Evolutionary conservation across 257 asterid genomes (phyloP).

Genomic region (Solanum arcanum): DNA sequence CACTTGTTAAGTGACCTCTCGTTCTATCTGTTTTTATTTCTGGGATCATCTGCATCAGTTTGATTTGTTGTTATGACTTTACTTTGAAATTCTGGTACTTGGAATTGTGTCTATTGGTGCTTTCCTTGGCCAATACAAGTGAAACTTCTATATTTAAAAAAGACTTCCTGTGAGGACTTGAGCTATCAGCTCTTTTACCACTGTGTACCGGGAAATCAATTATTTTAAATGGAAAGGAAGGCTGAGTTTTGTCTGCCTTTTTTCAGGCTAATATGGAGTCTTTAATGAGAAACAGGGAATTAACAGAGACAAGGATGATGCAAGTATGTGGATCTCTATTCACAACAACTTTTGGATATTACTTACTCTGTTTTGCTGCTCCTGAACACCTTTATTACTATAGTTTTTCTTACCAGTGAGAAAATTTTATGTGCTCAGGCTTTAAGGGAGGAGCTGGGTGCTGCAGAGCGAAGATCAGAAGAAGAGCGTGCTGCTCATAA

Average conservation of each 20-base stretch:
- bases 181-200: not conserved
- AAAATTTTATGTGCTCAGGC: slow-evolving; percentile 40
- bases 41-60: not conserved
- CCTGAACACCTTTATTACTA: not conserved
- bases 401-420: not conserved
- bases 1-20: not conserved
- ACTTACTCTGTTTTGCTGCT: not conserved
- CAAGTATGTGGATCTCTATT: slow-evolving; percentile 51
- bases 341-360: not conserved
- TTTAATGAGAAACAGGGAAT: slow-evolving; percentile 87
- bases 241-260: not conserved
- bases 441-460: slow-evolving; percentile 79
- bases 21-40: not conserved
- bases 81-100: not conserved
- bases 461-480: slow-evolving; percentile 94
- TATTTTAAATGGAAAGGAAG: not conserved
- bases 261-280: slow-evolving; percentile 83
- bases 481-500: slow-evolving; percentile 94
- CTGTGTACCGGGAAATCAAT: not conserved
- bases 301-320: slow-evolving; percentile 98
- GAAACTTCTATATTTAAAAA: not conserved
- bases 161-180: not conserved
- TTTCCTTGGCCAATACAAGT: not conserved
- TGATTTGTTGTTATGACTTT: not conserved
- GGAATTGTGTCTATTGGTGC: not conserved